phyloP scores from a whole-genome alignment of 2,329 filamentous ascomycete genomes.

The Cladosporium sp. region DNA sequence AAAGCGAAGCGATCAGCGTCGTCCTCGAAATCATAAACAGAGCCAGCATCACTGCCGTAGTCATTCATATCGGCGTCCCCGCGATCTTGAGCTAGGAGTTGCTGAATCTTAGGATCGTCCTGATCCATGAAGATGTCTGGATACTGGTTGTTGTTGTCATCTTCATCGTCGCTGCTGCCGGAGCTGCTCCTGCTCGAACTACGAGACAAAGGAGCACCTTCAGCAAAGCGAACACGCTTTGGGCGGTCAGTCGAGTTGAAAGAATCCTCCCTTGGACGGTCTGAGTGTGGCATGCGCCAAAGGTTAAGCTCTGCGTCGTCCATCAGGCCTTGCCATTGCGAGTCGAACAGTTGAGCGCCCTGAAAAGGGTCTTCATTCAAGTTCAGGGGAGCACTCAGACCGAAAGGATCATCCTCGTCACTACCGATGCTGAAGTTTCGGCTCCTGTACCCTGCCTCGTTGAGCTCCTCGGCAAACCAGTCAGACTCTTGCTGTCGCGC shows the following conservation, averaged over 20 bases:
- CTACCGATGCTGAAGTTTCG: constrained; percentile 13
- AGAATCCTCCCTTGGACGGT: constrained; percentile 18
- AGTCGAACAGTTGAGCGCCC: constrained; percentile 22
- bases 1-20: constrained; percentile 28
- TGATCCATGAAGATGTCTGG: constrained; percentile 32
- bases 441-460: constrained; percentile 8
- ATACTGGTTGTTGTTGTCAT: constrained; percentile 29
- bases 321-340: constrained; percentile 24
- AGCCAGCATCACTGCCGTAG: constrained; percentile 28
- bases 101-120: constrained; percentile 19
- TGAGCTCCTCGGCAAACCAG: constrained; percentile 11
- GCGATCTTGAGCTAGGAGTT: constrained; percentile 20
- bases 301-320: constrained; percentile 28
- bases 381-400: constrained; percentile 17
- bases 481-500: constrained; percentile 8
- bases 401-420: constrained; percentile 16
- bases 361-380: constrained; percentile 29
- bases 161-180: constrained; percentile 28
- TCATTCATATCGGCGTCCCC: constrained; percentile 19
- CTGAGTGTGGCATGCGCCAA: constrained; percentile 21
- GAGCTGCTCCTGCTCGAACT: constrained; percentile 22
- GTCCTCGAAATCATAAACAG: constrained; percentile 33
- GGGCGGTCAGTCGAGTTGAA: constrained; percentile 22
- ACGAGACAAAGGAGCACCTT: constrained; percentile 24
- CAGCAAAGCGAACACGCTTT: constrained; percentile 34